These are phyloP conservation scores for Colletotrichum musicola DNA, from an alignment of 2,329 filamentous ascomycete genomes.

Conservation along the genomic window DNA sequence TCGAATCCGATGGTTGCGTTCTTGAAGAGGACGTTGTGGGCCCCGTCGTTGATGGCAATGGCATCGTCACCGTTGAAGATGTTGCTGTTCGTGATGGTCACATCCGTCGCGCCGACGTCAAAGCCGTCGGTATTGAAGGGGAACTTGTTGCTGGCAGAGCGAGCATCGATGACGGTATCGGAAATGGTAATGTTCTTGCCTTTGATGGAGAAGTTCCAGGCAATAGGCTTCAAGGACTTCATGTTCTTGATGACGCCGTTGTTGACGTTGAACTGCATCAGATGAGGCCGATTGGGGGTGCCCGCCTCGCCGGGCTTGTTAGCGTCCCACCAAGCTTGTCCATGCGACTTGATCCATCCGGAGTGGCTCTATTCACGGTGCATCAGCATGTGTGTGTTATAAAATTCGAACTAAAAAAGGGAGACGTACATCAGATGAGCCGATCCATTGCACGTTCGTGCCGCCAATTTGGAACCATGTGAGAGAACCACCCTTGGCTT, in stretches of 20 bases:
- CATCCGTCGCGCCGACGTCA: slow-evolving; percentile 47
- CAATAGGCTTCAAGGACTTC: slow-evolving; percentile 58
- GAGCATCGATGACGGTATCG: slow-evolving; percentile 55
- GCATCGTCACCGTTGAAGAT: slow-evolving; percentile 59
- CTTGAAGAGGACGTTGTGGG: slow-evolving; percentile 53
- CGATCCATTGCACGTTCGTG: slow-evolving; percentile 48
- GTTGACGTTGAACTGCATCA: slow-evolving; percentile 53
- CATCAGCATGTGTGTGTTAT: background rate
- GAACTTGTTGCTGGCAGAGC: slow-evolving; percentile 50
- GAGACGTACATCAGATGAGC: slow-evolving; percentile 49
- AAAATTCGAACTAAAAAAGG: background rate
- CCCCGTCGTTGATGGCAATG: slow-evolving; percentile 53
- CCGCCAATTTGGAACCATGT: slow-evolving; percentile 55
- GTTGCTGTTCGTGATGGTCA: slow-evolving; percentile 45
- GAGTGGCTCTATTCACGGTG: slow-evolving; percentile 34
- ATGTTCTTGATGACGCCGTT: slow-evolving; percentile 53
- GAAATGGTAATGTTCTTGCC: slow-evolving; percentile 55
- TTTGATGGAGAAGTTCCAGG: slow-evolving; percentile 54
- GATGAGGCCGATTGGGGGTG: slow-evolving; percentile 53
- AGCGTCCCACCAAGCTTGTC: slow-evolving; percentile 59
- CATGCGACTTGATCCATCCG: slow-evolving; percentile 61
- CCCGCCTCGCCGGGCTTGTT: slow-evolving; percentile 55
- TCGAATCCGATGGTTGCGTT: slow-evolving; percentile 57
- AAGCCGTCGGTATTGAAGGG: slow-evolving; percentile 58
- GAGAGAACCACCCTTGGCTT: slow-evolving; percentile 45